Percentiles rank a stretch among this genome's conserved stretches.
Evolutionary conservation across 2,329 filamentous ascomycete species (phyloP).

Genomic region (Nannizziopsis arthrosporioides): DNA sequence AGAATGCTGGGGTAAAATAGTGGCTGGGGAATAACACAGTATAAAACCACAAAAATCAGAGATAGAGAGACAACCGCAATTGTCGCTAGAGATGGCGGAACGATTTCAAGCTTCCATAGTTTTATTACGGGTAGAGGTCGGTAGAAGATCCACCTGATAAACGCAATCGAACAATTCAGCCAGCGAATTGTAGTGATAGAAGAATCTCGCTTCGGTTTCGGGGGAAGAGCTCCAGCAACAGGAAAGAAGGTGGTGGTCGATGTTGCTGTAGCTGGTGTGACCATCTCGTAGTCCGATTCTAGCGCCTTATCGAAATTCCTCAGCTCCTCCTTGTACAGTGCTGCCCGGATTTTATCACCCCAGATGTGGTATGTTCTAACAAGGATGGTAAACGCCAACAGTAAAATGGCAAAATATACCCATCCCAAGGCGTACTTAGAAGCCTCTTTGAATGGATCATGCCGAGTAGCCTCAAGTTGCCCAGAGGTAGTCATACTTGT

Average conservation of each 20-base stretch:
- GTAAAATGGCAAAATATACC: slow-evolving; percentile 71
- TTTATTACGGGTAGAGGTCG: slow-evolving; percentile 65
- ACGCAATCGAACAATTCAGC: slow-evolving; percentile 67
- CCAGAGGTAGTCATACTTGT: slow-evolving; percentile 45
- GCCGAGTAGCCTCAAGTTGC: slow-evolving; percentile 44
- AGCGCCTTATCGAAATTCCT: slow-evolving; percentile 44
- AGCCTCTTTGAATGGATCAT: slow-evolving; percentile 68
- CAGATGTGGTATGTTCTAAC: slow-evolving; percentile 77
- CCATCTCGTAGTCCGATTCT: slow-evolving; percentile 50
- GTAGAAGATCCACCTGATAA: slow-evolving; percentile 82
- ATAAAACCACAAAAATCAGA: slow-evolving; percentile 61
- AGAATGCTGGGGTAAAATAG: slow-evolving; percentile 80
- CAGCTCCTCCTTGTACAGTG: slow-evolving; percentile 73
- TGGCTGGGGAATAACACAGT: slow-evolving; percentile 77
- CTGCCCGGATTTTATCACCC: slow-evolving; percentile 86
- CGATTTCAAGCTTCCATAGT: slow-evolving; percentile 56
- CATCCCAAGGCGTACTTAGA: slow-evolving; percentile 80
- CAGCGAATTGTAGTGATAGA: slow-evolving; percentile 62
- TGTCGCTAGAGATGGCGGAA: slow-evolving; percentile 69
- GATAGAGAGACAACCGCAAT: slow-evolving; percentile 56
- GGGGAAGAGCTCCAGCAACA: slow-evolving; percentile 46
- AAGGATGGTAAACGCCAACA: slow-evolving; percentile 55
- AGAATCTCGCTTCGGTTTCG: slow-evolving; percentile 50
- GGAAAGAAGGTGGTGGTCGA: slow-evolving; percentile 67
- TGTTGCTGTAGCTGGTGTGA: slow-evolving; percentile 47